Base-by-base conservation (phyloP, 2,329 filamentous ascomycete genomes). In the Ophiostoma perfectum region DNA sequence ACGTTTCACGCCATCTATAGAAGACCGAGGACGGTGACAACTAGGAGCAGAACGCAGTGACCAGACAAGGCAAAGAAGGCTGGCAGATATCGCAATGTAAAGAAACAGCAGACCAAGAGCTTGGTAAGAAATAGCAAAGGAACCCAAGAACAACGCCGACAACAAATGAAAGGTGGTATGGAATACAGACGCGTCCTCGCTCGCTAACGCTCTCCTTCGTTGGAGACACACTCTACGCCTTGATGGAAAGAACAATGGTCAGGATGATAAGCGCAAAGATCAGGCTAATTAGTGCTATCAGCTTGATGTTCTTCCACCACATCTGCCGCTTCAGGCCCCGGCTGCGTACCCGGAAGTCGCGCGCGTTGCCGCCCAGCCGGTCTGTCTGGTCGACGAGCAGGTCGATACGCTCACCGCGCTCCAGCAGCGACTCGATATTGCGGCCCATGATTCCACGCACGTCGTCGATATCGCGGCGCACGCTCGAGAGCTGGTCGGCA, bases 291-390 rank as follows among this genome's bases (percentile, higher is more conserved):
- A 99, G 78, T 6, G 86, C 89, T 93, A 98, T 97, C 73, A 99
- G 80, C 81, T 96, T 96, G 63, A 96, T 86, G 78, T 99, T 98
- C 88, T 98, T 98, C 94, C 94, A 98, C 95, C 95, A 99, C 95
- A 99, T 98, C 79, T 90, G 86, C 76, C 96, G 86, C 81, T 95
- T 91, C 74, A 99, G 78, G 0, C 92, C 93, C 39, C 93, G 83
- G 77, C 91, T 96, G 73, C 94, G 84, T 18, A 98, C 89, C 66
- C 95, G 83, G 77, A 99, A 99, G 77, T 99, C 95, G 74, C 89
- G 84, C 67, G 95, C 93, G 77, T 88, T 95, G 41, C 91, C 92
- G 14, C 94, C 95, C 52, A 99, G 79, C 60, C 93, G 84, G 77
- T 97, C 94, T 65, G 96, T 99, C 87, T 99, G 97, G 78, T 98